Evolutionary conservation across 2,329 filamentous ascomycete species (phyloP), one percentile per base, ranked within the genome.

Genomic region (Talaromyces sp.): DNA sequence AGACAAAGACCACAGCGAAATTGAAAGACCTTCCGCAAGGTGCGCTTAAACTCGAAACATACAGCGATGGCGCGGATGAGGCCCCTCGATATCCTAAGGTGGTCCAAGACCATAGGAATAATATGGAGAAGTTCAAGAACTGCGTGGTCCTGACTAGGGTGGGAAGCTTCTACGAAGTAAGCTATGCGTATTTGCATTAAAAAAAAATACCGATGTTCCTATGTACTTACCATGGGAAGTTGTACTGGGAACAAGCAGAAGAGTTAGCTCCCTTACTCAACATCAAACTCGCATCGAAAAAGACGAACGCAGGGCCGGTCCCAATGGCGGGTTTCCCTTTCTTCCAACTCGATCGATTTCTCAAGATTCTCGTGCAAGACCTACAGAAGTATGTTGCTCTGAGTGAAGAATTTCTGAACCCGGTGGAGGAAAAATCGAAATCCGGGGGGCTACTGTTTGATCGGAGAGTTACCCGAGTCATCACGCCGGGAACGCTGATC

Each of bases 161-260:
- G 33, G 95, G 95, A 64, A 90, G 93, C 67, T 99, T 99, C 79
- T 99, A 98, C 78, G 95, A 99, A 79, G 83, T 84, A 77, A 52
- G 72, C 60, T 47, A 31, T 25, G 35, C 10, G 19, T 43, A 41
- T 33, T 39, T 15, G n/a, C n/a, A 37, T 22, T 22, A 2, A 47
- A 37, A 5, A 5, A 56, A 2, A 39, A 10, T 37, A 47, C 45
- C 41, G 25, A 22, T 13, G 25, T 43, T 2, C 9, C 22, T 9
- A 31, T 27, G 2, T 39, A 31, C 67, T 68, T 54, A 69, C 65
- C 22, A 43, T 6, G n/a, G 57, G 19, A 63, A 82, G 85, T 82
- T 99, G 66, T 99, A 99, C 80, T 96, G 98, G 77, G 90, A 96
- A 72, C 93, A 99, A 75, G 95, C 96, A 11, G 91, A 96, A 66